Conservation (phyloP, 148 eudicot species). For the Diospyros lotus region DNA sequence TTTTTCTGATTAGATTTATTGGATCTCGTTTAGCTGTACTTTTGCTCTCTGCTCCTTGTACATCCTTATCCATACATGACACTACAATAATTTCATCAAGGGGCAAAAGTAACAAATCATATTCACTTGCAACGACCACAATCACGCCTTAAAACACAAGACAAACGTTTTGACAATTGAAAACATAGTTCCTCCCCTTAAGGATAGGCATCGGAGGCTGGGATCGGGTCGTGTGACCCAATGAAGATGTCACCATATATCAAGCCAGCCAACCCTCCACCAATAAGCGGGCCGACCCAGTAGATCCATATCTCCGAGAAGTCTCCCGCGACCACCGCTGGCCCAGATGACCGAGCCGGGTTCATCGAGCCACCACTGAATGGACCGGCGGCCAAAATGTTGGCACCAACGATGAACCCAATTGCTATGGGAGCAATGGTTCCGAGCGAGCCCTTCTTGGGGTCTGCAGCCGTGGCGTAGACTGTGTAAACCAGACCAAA, state of each 20-base stretch:
- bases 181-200: not conserved
- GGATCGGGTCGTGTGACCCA: slow-evolving; percentile 17
- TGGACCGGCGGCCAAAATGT: slow-evolving; percentile 81
- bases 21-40: too few species aligned
- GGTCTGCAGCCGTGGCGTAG: slow-evolving; percentile 88
- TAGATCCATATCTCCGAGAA: slow-evolving; percentile 67
- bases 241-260: slow-evolving; percentile 72
- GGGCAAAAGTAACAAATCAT: too few species aligned
- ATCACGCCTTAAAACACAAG: too few species aligned
- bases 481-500: slow-evolving; percentile 81
- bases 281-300: slow-evolving; percentile 88
- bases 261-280: slow-evolving; percentile 83
- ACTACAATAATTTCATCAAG: too few species aligned
- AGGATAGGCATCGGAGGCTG: slow-evolving; percentile 24
- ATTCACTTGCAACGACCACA: too few species aligned
- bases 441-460: slow-evolving; percentile 74
- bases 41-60: too few species aligned
- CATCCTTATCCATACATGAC: too few species aligned
- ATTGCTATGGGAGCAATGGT: slow-evolving; percentile 78
- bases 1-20: too few species aligned
- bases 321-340: slow-evolving; percentile 59
- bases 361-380: slow-evolving; percentile 90
- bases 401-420: slow-evolving; percentile 84
- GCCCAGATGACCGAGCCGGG: slow-evolving; percentile 89
- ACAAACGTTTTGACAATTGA: too few species aligned